These are phyloP conservation scores for Cryphonectria naterciae DNA, from an alignment of 2,329 filamentous ascomycete species.

Conservation along the genomic window DNA sequence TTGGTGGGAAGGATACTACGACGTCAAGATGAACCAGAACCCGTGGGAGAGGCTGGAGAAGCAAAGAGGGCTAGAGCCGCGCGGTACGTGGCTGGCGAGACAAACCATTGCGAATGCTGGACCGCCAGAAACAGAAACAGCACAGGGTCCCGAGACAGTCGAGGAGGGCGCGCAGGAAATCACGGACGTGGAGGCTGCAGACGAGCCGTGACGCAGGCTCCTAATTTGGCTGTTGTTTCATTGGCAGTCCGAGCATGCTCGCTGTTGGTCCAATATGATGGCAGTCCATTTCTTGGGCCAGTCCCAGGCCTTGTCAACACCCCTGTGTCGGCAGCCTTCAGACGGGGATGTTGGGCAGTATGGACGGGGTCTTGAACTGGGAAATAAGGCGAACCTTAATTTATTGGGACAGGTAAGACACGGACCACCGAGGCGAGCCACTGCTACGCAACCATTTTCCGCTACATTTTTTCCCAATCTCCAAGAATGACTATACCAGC, in stretches of 20 bases:
- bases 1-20: constrained; percentile 72
- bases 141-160: not conserved
- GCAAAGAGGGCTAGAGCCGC: constrained; percentile 46
- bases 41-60: constrained; percentile 68
- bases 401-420: not conserved
- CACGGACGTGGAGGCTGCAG: not conserved
- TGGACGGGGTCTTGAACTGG: not conserved
- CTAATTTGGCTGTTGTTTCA: not conserved
- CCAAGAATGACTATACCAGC: not conserved
- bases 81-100: constrained; percentile 51
- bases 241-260: not conserved
- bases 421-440: not conserved
- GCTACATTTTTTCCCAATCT: not conserved
- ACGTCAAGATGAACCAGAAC: constrained; percentile 70
- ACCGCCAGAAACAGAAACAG: not conserved
- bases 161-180: not conserved
- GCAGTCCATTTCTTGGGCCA: not conserved
- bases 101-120: not conserved
- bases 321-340: not conserved
- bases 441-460: not conserved
- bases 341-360: not conserved
- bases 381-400: not conserved
- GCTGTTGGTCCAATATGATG: not conserved
- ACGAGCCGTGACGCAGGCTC: not conserved
- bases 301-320: not conserved